phyloP scores from a whole-genome alignment of 1,284 basidiomycete genomes.

The Heterobasidion occidentale region DNA sequence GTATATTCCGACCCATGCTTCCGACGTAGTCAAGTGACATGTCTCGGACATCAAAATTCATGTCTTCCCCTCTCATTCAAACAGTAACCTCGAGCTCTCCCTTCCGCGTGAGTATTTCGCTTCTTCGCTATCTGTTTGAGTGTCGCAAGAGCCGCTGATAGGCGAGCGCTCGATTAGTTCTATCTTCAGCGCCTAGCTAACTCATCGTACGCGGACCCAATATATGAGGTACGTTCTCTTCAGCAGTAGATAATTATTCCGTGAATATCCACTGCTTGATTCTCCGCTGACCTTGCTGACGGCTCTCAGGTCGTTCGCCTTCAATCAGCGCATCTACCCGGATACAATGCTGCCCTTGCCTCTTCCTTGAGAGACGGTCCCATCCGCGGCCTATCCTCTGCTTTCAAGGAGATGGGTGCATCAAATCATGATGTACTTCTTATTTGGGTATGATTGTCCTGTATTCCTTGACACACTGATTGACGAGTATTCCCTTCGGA shows the following conservation, averaged over 20 bases:
- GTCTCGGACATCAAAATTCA: conserved; percentile 62
- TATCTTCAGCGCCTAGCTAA: conserved; percentile 42
- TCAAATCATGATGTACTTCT: conserved; percentile 41
- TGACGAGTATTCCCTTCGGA: not conserved
- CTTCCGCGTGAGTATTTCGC: conserved; percentile 35
- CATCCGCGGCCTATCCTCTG: conserved; percentile 44
- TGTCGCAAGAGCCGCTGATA: not conserved
- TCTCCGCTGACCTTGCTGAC: not conserved
- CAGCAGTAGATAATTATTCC: not conserved
- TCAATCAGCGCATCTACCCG: conserved; percentile 65
- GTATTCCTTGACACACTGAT: not conserved
- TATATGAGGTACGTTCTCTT: conserved; percentile 26
- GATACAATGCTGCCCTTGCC: conserved; percentile 65
- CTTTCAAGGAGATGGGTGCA: conserved; percentile 40
- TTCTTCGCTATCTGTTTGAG: not conserved
- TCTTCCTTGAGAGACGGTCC: conserved; percentile 71
- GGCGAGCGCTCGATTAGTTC: conserved; percentile 21
- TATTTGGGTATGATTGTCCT: conserved; percentile 44
- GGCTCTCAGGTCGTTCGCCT: conserved; percentile 43
- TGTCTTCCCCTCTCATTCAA: conserved; percentile 65
- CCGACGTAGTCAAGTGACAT: conserved; percentile 46
- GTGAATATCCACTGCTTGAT: not conserved
- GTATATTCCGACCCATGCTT: not conserved
- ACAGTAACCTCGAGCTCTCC: conserved; percentile 50
- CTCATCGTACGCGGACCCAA: conserved; percentile 24